Percentiles rank a stretch among this genome's conserved stretches.
Evolutionary conservation across 805 yeast species (phyloP).

Genomic region (Schizosaccharomyces japonicus): DNA sequence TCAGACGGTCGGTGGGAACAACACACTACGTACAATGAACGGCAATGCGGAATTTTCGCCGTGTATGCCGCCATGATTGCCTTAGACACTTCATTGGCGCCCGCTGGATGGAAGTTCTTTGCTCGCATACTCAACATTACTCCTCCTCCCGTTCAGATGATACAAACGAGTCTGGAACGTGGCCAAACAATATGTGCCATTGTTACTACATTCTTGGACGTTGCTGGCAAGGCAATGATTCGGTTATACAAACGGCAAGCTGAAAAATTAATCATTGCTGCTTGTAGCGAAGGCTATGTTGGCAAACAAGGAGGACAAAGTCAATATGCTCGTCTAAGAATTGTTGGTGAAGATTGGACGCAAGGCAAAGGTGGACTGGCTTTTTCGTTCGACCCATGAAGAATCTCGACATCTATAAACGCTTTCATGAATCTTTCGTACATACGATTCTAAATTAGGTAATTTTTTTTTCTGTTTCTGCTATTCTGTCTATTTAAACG

Average conservation of each 20-base stretch:
- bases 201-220: constrained; percentile 1
- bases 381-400: neutral
- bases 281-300: neutral
- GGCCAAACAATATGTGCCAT: constrained; percentile 4
- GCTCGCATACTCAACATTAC: neutral
- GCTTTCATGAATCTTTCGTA: too few species aligned
- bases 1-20: constrained; percentile 25
- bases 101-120: neutral
- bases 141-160: neutral
- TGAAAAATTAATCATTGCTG: neutral
- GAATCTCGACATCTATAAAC: neutral
- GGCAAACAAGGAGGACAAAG: constrained; percentile 3
- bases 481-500: too few species aligned
- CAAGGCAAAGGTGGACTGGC: neutral
- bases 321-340: constrained; percentile 1
- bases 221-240: neutral
- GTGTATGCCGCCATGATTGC: constrained; percentile 50
- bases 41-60: constrained; percentile 67
- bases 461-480: too few species aligned
- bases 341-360: constrained; percentile 2
- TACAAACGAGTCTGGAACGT: neutral
- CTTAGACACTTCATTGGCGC: neutral
- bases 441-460: too few species aligned
- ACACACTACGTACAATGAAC: constrained; percentile 51
- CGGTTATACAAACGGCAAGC: constrained; percentile 1